phyloP scores from a whole-genome alignment of 352 stramenopile species.

The Pythium coloratum region DNA sequence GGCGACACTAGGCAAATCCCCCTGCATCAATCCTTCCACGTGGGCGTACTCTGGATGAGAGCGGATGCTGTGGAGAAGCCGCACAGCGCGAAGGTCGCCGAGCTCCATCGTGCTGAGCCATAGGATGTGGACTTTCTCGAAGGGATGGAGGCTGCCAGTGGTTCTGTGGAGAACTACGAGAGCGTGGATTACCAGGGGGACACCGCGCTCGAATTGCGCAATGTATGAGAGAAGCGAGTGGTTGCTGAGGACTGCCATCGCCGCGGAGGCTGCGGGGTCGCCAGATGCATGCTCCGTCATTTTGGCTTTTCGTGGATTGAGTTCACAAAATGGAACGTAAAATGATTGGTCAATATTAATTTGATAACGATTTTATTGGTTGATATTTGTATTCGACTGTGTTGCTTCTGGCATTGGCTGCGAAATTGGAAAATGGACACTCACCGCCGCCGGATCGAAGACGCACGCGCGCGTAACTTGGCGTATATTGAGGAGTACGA shows the following conservation, averaged over 20 bases:
- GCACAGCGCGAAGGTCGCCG: not conserved
- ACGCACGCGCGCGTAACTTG: constrained; percentile 66
- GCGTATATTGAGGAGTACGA: constrained; percentile 61
- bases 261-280: no score
- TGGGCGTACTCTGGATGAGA: not conserved
- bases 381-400: not conserved
- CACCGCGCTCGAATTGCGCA: not conserved
- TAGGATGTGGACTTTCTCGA: not conserved
- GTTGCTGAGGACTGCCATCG: not conserved
- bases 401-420: not conserved
- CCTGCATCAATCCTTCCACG: not conserved
- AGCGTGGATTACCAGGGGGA: not conserved
- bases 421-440: constrained; percentile 18
- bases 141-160: not conserved
- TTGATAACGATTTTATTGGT: not conserved
- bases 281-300: not conserved
- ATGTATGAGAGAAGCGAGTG: not conserved
- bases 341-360: not conserved
- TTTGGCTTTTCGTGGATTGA: not conserved
- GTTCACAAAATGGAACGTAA: not conserved
- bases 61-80: constrained; percentile 2
- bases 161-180: not conserved
- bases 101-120: not conserved
- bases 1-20: not conserved
- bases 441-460: constrained; percentile 46